Evolutionary conservation across 2,329 filamentous ascomycete species (phyloP), one percentile per base, ranked within the genome.

Genomic region (Hypoxylon rubiginosum): DNA sequence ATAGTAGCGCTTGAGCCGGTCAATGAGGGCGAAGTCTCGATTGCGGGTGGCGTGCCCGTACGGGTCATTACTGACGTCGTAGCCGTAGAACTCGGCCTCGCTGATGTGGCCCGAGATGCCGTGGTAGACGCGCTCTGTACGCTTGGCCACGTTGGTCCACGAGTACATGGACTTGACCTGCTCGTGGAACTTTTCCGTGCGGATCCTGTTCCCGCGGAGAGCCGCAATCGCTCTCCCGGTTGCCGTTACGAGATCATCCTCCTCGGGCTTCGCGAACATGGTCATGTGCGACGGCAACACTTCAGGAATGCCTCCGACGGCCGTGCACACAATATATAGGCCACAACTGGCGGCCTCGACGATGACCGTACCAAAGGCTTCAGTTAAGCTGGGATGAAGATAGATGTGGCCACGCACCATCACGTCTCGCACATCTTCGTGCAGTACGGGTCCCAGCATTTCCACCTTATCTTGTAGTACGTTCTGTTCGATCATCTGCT

Each of bases 111-210:
- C 94, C 2, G 90, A 93, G 72, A 99, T 97, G 51, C 96, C 93
- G 77, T 97, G 90, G 79, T 99, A 99, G 0, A 99, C 96, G 30
- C 95, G 88, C 80, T 99, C 96, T 0, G 96, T 98, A 59, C 96
- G 91, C 73, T 92, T 88, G 13, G 96, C 96, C 28, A 99, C 95
- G 77, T 99, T 95, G 28, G 92, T 92, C 96, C 96, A 99, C 1
- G 93, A 97, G 81, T 99, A 99, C 96, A 98, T 98, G 82, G 92
- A 92, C 79, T 95, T 94, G 68, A 99, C 96, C 79, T 98, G 92
- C 71, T 97, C 95, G 77, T 99, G 96, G 76, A 99, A 99, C 45
- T 91, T 88, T 77, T 98, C 95, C 0, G 96, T 97, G 68, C 93
- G 90, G 28, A 99, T 91, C 73, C 91, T 93, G 72, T 94, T 95